Percentiles rank a stretch among this genome's conserved stretches.
These are phyloP conservation scores for Colletotrichum spaethianum DNA, from an alignment of 2,329 filamentous ascomycete genomes.

Conservation along the genomic window DNA sequence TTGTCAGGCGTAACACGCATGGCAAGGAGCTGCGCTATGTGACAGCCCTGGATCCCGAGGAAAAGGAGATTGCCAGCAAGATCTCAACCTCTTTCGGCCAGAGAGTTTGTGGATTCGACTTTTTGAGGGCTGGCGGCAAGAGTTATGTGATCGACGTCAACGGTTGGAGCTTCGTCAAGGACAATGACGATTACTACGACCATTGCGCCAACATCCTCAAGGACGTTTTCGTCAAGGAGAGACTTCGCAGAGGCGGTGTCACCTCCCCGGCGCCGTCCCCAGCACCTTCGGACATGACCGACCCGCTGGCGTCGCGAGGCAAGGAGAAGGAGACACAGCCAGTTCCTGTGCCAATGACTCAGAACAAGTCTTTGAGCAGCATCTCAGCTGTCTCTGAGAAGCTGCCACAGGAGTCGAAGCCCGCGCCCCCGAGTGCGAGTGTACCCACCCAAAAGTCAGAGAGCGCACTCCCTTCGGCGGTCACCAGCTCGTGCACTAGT, in stretches of 20 bases:
- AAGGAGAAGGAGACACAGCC: slow-evolving; percentile 58
- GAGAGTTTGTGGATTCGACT: slow-evolving; percentile 94
- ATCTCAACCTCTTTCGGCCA: slow-evolving; percentile 95
- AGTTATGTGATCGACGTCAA: slow-evolving; percentile 99
- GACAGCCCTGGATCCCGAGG: slow-evolving; percentile 84
- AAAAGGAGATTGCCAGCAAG: slow-evolving; percentile 87
- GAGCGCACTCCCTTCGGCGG: slow-evolving; percentile 49
- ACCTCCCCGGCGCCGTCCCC: slow-evolving; percentile 67
- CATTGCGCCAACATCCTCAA: slow-evolving; percentile 88
- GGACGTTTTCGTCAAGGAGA: slow-evolving; percentile 90
- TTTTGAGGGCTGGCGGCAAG: slow-evolving; percentile 87
- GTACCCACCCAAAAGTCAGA: slow-evolving; percentile 53
- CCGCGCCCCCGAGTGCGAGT: slow-evolving; percentile 32
- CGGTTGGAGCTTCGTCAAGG: slow-evolving; percentile 99
- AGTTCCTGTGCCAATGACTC: slow-evolving; percentile 22
- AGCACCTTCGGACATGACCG: slow-evolving; percentile 56
- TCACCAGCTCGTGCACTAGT: slow-evolving; percentile 54
- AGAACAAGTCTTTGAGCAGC: slow-evolving; percentile 35
- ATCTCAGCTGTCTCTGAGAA: slow-evolving; percentile 32
- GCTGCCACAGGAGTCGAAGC: slow-evolving; percentile 37
- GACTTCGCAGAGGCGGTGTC: slow-evolving; percentile 74
- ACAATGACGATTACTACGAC: slow-evolving; percentile 98
- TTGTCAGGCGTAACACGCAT: slow-evolving; percentile 95
- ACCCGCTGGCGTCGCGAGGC: slow-evolving; percentile 50
- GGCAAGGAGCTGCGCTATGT: slow-evolving; percentile 98